Evolutionary conservation across 2,329 filamentous ascomycete genomes (phyloP).

Genomic region (Hortaea werneckii): DNA sequence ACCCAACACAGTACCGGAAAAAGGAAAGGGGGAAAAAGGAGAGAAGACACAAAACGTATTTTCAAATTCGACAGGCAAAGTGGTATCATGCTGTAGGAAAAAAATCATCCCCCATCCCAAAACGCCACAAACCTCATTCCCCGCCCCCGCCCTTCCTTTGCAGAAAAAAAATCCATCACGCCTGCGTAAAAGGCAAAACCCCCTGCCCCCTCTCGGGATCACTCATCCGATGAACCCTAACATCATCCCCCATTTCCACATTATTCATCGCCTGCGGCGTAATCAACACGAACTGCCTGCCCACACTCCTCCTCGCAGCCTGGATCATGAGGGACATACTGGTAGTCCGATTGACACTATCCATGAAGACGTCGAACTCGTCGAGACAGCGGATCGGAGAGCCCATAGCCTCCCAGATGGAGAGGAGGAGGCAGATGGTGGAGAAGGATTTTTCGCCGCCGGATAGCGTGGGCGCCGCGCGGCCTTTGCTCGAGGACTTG

Average conservation of each 20-base stretch:
- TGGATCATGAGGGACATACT: constrained; percentile 90
- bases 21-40: too few species aligned
- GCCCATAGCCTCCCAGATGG: constrained; percentile 97
- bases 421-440: constrained; percentile 83
- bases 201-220: constrained; percentile 44
- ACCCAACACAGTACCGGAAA: too few species aligned
- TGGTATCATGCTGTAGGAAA: too few species aligned
- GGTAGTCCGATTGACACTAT: constrained; percentile 85
- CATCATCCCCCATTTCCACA: constrained; percentile 54
- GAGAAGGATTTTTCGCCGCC: constrained; percentile 98
- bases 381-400: constrained; percentile 89
- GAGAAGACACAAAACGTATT: too few species aligned
- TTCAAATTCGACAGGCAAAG: too few species aligned
- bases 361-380: constrained; percentile 99
- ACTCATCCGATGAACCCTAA: constrained; percentile 63
- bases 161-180: background rate
- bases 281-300: constrained; percentile 90
- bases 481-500: constrained; percentile 56
- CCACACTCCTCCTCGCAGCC: constrained; percentile 75
- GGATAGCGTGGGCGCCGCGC: constrained; percentile 83
- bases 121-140: too few species aligned
- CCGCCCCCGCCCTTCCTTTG: too few species aligned
- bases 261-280: constrained; percentile 73
- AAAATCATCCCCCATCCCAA: too few species aligned
- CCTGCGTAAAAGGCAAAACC: constrained; percentile 25